phyloP scores from a whole-genome alignment of 305 asterid species.

The Fraxinus velutina region DNA sequence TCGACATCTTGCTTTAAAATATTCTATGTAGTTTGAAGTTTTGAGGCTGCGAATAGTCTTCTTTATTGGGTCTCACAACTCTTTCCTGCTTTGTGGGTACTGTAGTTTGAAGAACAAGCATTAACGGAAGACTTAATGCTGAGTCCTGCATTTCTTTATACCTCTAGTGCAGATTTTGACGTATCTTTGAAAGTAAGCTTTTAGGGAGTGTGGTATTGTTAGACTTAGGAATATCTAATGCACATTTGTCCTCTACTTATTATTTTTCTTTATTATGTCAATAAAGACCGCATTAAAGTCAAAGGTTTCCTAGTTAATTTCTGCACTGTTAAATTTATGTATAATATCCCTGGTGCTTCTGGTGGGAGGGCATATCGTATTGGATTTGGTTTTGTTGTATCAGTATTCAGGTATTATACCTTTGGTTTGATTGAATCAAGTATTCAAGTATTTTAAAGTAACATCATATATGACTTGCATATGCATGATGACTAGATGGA shows the following conservation, averaged over 20 bases:
- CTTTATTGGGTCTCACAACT: slow-evolving; percentile 5
- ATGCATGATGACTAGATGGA: neutral
- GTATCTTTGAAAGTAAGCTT: neutral
- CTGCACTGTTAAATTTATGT: neutral
- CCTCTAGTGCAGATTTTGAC: neutral
- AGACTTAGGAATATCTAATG: neutral
- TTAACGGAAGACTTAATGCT: slow-evolving; percentile 7
- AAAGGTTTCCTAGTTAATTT: neutral
- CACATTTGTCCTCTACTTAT: neutral
- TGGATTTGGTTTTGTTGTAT: neutral
- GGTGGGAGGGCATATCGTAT: neutral
- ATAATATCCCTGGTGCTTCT: slow-evolving; percentile 7
- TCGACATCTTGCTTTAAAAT: slow-evolving; percentile 5
- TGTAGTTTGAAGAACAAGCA: slow-evolving; percentile 12
- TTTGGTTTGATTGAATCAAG: neutral
- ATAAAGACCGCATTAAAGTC: neutral
- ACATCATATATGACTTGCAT: neutral
- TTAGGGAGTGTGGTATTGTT: neutral
- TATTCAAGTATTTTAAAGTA: neutral
- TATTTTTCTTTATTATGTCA: neutral
- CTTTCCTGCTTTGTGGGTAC: neutral
- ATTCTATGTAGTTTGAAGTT: neutral
- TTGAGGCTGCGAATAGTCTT: neutral
- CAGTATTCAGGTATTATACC: neutral
- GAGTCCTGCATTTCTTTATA: slow-evolving; percentile 16